Evolutionary conservation across 2,329 filamentous ascomycete species (phyloP).

Genomic region (Lachnellula subtilissima): DNA sequence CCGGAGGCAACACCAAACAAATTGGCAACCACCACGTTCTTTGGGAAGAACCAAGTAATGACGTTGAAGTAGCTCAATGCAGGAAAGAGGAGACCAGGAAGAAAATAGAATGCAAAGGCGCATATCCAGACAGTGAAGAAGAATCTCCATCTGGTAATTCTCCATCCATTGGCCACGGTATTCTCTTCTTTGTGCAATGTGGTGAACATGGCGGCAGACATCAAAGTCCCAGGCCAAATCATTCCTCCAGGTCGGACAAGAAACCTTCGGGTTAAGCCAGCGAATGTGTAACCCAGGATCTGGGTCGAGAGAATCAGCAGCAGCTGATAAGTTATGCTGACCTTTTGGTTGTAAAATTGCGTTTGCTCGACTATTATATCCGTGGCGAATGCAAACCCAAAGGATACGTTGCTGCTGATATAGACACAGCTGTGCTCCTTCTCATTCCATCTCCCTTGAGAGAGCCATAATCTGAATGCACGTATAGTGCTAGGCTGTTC

Average conservation of each 20-base stretch:
- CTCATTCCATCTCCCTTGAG: conserved; percentile 78
- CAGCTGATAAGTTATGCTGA: conserved; percentile 71
- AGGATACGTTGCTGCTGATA: conserved; percentile 84
- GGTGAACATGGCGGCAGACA: conserved; percentile 85
- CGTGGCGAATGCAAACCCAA: conserved; percentile 84
- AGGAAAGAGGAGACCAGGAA: conserved; percentile 77
- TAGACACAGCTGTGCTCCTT: conserved; percentile 88
- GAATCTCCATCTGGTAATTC: conserved; percentile 75
- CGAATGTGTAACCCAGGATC: conserved; percentile 81
- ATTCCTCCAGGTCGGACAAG: conserved; percentile 81
- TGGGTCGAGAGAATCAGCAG: conserved; percentile 82
- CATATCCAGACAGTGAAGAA: conserved; percentile 69
- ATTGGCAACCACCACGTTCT: conserved; percentile 81
- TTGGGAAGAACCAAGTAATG: conserved; percentile 81
- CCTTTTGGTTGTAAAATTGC: conserved; percentile 80
- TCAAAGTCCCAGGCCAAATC: conserved; percentile 86
- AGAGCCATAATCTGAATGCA: conserved; percentile 65
- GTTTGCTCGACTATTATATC: conserved; percentile 89
- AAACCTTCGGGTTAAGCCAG: conserved; percentile 74
- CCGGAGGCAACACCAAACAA: conserved; percentile 83
- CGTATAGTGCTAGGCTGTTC: conserved; percentile 17
- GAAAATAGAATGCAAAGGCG: conserved; percentile 77
- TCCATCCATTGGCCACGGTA: conserved; percentile 76
- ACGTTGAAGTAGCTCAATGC: conserved; percentile 86
- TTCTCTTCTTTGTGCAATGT: conserved; percentile 83